A percentile compares a stretch with the other conserved stretches of the same genome.
phyloP scores from a whole-genome alignment of 768 basidiomycete genomes.

The Podaxis sp. region DNA sequence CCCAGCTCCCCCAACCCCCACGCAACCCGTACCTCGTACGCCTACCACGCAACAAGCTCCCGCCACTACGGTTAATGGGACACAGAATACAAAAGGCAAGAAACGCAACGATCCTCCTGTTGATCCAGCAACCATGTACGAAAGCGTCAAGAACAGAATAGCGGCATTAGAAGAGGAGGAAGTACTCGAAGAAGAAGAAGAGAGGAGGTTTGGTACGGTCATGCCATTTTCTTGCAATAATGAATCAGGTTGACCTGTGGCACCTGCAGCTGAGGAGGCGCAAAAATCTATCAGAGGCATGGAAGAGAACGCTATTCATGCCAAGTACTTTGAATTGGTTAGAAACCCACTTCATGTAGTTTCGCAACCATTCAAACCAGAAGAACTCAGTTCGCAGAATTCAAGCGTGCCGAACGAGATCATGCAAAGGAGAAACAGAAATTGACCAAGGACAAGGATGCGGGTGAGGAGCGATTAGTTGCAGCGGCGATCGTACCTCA shows the following conservation, averaged over 20 bases:
- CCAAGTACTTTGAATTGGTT: constrained; percentile 88
- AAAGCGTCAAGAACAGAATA: constrained; percentile 84
- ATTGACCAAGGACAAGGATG: constrained; percentile 86
- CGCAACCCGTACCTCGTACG: constrained; percentile 15
- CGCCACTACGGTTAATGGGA: constrained; percentile 23
- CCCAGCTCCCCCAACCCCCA: constrained; percentile 47
- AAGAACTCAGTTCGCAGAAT: constrained; percentile 72
- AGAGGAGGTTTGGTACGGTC: constrained; percentile 67
- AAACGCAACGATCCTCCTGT: constrained; percentile 71
- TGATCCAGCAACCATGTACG: constrained; percentile 86
- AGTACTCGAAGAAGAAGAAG: constrained; percentile 85
- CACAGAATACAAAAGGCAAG: constrained; percentile 56
- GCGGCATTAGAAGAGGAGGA: constrained; percentile 89
- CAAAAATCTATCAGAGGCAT: constrained; percentile 82
- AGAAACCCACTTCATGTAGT: constrained; percentile 24
- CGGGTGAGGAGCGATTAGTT: constrained; percentile 45
- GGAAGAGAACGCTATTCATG: constrained; percentile 79
- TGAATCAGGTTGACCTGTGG: constrained; percentile 19
- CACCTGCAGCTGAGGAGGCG: constrained; percentile 74
- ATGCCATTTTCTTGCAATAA: constrained; percentile 6
- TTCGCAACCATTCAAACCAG: constrained; percentile 15
- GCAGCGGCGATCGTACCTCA: not conserved
- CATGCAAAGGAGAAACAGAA: constrained; percentile 93
- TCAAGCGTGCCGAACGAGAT: constrained; percentile 84
- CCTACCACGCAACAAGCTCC: constrained; percentile 23